Evolutionary conservation across 2,329 filamentous ascomycete genomes (phyloP), one percentile per base, ranked within the genome.

Genomic region (Penicillium sp.): DNA sequence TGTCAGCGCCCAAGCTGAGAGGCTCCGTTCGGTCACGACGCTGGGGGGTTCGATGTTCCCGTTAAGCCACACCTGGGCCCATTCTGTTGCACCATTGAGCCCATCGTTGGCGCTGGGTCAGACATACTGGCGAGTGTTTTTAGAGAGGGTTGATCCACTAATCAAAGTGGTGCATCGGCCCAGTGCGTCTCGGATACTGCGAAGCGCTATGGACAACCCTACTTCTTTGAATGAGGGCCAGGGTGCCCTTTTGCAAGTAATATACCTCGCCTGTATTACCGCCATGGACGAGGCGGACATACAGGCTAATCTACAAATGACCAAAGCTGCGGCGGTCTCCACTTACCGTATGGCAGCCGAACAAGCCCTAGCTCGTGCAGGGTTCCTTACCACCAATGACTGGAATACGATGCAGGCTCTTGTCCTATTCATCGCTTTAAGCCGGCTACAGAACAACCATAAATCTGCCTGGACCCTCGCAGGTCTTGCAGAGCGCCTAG

Each of bases 291-390:
- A 64, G 19, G 64, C 70, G 17, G 75, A 78, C 58, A 72, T 73
- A 13, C 49, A 80, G 77, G 56, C 70, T 78, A 51, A 23, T 45
- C 60, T 68, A 21, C 41, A 53, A 26, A 61, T 60, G 50, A 48
- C 63, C 44, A 67, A 84, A 62, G 57, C 71, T 6, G 68, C 75
- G 1, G 70, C 84, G 6, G 71, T 85, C n/a, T 73, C 75, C 45
- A 80, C 79, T 58, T 88, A 87, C 71, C 83, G 85, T n/a, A 84
- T 84, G 65, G 85, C 79, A 3, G 70, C 84, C 2, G 85, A 88
- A 68, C 85, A 87, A 66, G 84, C 84, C 2, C 77, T 88, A 48
- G 83, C 86, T 8, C 77, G 85, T 30, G 85, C 85, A 9, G 83
- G 85, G 62, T 86, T 88, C 64, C 71, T 89, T 3, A 83, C 80